Conservation (phyloP, 2,329 filamentous ascomycete genomes). For the Exophiala sideris region DNA sequence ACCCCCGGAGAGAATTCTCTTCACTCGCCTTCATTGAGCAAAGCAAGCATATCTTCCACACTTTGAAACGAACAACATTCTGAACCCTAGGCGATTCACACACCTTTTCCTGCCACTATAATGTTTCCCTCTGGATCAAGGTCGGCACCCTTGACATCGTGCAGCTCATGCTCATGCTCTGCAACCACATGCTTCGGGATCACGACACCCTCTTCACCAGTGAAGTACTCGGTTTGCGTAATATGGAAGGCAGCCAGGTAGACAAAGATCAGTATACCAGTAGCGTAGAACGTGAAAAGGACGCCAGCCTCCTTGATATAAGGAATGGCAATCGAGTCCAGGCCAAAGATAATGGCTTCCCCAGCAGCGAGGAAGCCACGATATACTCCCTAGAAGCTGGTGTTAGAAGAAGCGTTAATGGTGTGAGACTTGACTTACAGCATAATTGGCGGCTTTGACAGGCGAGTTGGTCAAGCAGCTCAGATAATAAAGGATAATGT, state of each 20-base stretch:
- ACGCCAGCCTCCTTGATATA: slow-evolving; percentile 6
- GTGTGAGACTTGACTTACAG: slow-evolving; percentile 3
- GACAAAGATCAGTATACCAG: background rate
- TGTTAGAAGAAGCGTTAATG: background rate
- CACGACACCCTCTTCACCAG: slow-evolving; percentile 7
- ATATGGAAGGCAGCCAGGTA: slow-evolving; percentile 8
- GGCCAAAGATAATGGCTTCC: slow-evolving; percentile 7
- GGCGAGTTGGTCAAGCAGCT: slow-evolving; percentile 11
- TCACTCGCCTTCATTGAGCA: too few relatives aligned
- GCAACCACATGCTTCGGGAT: slow-evolving; percentile 8
- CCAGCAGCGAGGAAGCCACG: slow-evolving; percentile 9
- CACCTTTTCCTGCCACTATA: background rate
- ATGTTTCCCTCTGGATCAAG: background rate
- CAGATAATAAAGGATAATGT: slow-evolving; percentile 11
- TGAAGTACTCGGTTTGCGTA: slow-evolving; percentile 6
- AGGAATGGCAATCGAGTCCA: slow-evolving; percentile 5
- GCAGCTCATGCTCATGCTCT: slow-evolving; percentile 1
- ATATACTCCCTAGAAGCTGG: background rate
- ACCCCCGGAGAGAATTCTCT: too few relatives aligned
- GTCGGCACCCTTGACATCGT: background rate
- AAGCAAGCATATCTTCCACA: too few relatives aligned
- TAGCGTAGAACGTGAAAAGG: slow-evolving; percentile 5
- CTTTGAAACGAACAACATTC: background rate
- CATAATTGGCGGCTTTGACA: background rate
- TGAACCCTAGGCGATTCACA: background rate